Evolutionary conservation across 2,329 filamentous ascomycete species (phyloP).

Genomic region (Lachnellula subtilissima): DNA sequence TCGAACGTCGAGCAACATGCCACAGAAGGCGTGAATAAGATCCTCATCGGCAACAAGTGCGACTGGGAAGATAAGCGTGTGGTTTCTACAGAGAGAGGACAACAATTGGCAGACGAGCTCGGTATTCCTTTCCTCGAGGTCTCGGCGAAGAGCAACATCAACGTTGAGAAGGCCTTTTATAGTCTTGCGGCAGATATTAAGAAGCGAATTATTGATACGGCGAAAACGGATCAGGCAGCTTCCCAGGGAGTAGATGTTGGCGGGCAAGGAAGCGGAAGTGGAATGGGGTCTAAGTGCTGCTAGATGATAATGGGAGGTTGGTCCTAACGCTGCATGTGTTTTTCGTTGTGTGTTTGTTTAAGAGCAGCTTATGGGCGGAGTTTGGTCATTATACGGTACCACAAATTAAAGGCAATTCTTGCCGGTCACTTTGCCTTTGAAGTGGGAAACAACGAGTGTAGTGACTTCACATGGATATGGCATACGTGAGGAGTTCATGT

Average conservation of each 20-base stretch:
- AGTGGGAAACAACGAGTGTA: constrained; percentile 5
- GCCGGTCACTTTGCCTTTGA: constrained; percentile 13
- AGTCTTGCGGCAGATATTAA: constrained; percentile 94
- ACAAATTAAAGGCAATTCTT: constrained; percentile 28
- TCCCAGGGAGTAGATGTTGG: constrained; percentile 63
- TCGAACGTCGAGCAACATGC: constrained; percentile 99
- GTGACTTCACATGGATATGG: constrained; percentile 9
- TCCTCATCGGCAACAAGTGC: constrained; percentile 99
- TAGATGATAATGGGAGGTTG: constrained; percentile 40
- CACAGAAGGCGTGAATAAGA: constrained; percentile 98
- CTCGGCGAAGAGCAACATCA: constrained; percentile 98
- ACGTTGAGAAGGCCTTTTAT: constrained; percentile 98
- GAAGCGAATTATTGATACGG: constrained; percentile 92
- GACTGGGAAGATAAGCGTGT: constrained; percentile 99
- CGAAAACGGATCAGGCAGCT: constrained; percentile 65
- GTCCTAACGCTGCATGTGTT: constrained; percentile 10
- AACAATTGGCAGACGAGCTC: constrained; percentile 89
- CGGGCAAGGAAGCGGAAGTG: constrained; percentile 48
- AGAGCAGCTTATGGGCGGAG: constrained; percentile 31
- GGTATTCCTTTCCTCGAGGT: constrained; percentile 98
- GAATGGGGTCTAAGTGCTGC: constrained; percentile 69
- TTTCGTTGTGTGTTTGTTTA: constrained; percentile 26
- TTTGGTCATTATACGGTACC: constrained; percentile 30
- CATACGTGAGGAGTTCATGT: constrained; percentile 3
- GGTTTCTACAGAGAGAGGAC: constrained; percentile 87